Conservation (phyloP, 495 filamentous ascomycete species). For the Geopyxis carbonaria region DNA sequence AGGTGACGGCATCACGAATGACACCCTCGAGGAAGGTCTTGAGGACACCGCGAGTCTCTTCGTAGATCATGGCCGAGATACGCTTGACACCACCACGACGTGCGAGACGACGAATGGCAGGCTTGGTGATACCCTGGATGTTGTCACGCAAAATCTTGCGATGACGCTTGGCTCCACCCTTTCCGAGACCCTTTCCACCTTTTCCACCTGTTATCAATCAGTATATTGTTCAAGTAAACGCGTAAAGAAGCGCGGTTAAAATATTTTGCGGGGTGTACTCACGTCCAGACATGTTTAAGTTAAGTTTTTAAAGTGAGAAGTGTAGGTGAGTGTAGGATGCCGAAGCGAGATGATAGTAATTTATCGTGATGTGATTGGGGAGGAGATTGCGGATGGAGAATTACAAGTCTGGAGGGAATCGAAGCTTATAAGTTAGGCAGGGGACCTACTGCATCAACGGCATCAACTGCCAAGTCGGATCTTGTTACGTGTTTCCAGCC, state of each 20-base stretch:
- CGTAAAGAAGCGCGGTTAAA: not conserved
- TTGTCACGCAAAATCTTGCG: constrained; percentile 66
- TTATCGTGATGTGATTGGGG: not conserved
- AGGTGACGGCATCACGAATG: constrained; percentile 97
- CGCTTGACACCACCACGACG: constrained; percentile 99
- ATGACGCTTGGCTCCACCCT: constrained; percentile 78
- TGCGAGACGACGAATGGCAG: constrained; percentile 98
- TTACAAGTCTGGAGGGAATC: constrained; percentile 1
- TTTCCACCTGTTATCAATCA: constrained; percentile 51
- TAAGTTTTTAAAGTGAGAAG: constrained; percentile 13
- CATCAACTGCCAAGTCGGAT: too few species aligned
- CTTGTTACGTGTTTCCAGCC: too few species aligned
- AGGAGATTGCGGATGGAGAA: not conserved
- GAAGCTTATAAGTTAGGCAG: not conserved
- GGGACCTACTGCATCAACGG: too few species aligned
- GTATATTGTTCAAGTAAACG: constrained; percentile 18
- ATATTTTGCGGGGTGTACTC: constrained; percentile 34
- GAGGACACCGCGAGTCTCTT: constrained; percentile 98
- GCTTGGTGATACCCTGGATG: constrained; percentile 78
- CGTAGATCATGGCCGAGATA: constrained; percentile 99
- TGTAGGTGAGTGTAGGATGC: constrained; percentile 1
- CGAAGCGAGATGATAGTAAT: constrained; percentile 1
- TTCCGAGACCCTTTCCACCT: constrained; percentile 91
- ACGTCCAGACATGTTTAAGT: constrained; percentile 80
- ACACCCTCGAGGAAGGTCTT: constrained; percentile 99